Evolutionary conservation across 371 early-diverging fungal genomes (phyloP).

Genomic region (Mortierella sp.): DNA sequence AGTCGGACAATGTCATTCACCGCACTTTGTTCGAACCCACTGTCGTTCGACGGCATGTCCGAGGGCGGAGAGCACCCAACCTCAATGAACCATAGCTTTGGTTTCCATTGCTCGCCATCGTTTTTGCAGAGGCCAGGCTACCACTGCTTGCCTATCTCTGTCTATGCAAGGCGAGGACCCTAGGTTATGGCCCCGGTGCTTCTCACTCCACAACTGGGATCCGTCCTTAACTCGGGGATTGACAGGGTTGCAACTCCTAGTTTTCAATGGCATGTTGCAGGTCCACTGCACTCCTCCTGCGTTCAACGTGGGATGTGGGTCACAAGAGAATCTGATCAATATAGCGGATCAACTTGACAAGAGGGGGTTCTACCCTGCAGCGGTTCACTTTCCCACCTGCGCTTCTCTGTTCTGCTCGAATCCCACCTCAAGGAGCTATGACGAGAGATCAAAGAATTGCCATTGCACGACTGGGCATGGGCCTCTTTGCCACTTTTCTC

Average conservation of each 20-base stretch:
- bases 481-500: not conserved
- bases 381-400: not conserved
- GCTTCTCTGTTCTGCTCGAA: not conserved
- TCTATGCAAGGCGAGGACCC: not conserved
- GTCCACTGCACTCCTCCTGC: not conserved
- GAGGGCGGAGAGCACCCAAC: not conserved
- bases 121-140: not conserved
- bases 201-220: not conserved
- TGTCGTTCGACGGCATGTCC: not conserved
- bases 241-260: not conserved
- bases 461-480: not conserved
- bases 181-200: not conserved
- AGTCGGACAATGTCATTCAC: not conserved
- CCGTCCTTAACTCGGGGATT: not conserved
- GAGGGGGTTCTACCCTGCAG: not conserved
- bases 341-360: not conserved
- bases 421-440: not conserved
- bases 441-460: not conserved
- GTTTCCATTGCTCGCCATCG: not conserved
- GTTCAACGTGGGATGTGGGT: not conserved
- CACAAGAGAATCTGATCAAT: not conserved
- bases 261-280: conserved; percentile 2
- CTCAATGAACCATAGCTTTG: not conserved
- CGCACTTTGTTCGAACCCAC: not conserved
- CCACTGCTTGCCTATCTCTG: not conserved